Conservation (phyloP, 306 rosid species). For the Cucurbita moschata region DNA sequence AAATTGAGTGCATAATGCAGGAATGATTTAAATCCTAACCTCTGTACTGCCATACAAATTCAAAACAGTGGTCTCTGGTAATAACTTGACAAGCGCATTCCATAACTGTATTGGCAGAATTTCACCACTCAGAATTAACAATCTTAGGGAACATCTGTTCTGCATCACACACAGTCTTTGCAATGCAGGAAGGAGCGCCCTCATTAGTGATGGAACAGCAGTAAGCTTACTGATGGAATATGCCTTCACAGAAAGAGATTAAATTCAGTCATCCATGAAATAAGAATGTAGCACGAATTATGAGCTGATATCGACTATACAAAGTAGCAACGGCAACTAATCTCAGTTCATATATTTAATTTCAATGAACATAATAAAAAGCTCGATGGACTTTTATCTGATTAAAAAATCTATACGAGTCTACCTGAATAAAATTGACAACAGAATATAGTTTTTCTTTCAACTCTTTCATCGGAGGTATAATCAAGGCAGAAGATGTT, state of each 20-base stretch:
- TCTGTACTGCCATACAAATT: constrained; percentile 88
- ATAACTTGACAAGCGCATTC: constrained; percentile 37
- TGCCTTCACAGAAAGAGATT: constrained; percentile 36
- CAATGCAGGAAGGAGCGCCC: constrained; percentile 56
- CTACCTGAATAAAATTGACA: constrained; percentile 58
- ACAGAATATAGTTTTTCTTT: constrained; percentile 41
- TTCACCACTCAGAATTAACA: constrained; percentile 87
- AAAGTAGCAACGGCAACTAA: neutral
- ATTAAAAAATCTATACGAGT: neutral
- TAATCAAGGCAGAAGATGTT: constrained; percentile 49
- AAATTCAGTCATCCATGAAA: constrained; percentile 10
- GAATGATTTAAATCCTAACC: constrained; percentile 25
- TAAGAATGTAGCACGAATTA: neutral
- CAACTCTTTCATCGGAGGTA: constrained; percentile 56
- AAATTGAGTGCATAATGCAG: neutral
- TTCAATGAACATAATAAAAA: no score
- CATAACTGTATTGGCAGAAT: constrained; percentile 47
- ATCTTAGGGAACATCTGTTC: constrained; percentile 33
- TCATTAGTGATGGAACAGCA: constrained; percentile 75
- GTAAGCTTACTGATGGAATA: constrained; percentile 56
- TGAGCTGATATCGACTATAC: neutral
- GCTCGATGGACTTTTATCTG: no score
- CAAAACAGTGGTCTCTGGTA: constrained; percentile 66
- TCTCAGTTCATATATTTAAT: no score
- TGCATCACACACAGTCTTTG: constrained; percentile 15